Evolutionary conservation across 1,284 basidiomycete species (phyloP).

Genomic region (Somion occarium): DNA sequence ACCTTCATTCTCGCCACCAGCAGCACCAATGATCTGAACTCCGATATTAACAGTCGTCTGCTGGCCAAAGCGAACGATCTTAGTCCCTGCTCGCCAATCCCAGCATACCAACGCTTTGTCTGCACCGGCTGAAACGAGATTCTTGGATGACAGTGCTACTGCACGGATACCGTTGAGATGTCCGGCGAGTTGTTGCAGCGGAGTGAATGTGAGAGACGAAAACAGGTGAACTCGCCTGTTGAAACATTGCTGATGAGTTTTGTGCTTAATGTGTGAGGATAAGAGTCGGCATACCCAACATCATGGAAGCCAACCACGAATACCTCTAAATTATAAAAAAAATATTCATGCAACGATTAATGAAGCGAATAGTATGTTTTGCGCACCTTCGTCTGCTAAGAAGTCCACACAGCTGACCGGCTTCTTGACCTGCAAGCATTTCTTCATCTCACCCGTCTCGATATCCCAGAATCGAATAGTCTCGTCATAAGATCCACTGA

Average conservation of each 20-base stretch:
- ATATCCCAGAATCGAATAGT: constrained; percentile 88
- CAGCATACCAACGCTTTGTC: constrained; percentile 90
- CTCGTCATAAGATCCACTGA: constrained; percentile 89
- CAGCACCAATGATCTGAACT: constrained; percentile 69
- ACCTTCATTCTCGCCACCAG: constrained; percentile 47
- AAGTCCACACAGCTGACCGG: constrained; percentile 90
- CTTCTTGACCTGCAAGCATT: constrained; percentile 77
- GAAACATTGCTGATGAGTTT: constrained; percentile 5
- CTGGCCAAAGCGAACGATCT: constrained; percentile 88
- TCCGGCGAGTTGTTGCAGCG: constrained; percentile 80
- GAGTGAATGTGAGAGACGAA: constrained; percentile 75
- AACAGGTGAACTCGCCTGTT: constrained; percentile 75
- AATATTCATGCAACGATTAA: not conserved
- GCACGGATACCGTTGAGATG: constrained; percentile 79
- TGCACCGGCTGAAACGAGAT: constrained; percentile 85
- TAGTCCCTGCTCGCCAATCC: constrained; percentile 82
- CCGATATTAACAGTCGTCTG: constrained; percentile 91
- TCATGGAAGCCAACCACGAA: constrained; percentile 92
- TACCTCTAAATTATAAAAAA: constrained; percentile 49
- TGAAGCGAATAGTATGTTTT: not conserved
- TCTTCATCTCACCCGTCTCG: constrained; percentile 75
- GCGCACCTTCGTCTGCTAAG: constrained; percentile 68
- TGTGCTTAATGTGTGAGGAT: not conserved
- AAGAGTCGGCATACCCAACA: constrained; percentile 59
- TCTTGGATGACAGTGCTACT: constrained; percentile 81